Base-by-base conservation (phyloP, 2,329 filamentous ascomycete species). In the Samsoniella hepiali region DNA sequence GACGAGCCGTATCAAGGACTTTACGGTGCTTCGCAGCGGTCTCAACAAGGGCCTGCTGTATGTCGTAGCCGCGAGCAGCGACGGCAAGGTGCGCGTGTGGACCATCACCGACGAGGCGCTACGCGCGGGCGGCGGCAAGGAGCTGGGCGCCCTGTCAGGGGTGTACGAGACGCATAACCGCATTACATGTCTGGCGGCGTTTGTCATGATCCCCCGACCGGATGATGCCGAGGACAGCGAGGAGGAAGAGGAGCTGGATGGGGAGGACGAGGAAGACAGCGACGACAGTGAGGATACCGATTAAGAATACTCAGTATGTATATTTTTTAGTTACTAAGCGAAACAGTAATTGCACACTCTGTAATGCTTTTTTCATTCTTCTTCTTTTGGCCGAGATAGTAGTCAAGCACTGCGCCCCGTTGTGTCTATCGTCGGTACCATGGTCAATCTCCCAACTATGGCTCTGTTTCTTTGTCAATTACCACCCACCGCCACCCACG, bases 131-230 rank as follows among this genome's bases (percentile, higher is more conserved):
- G 71, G 63, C 68, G 72, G 66, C 53, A 65, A 65, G 67, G 68
- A 67, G 65, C 69, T 91, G 29, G 93, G 91, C 36, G 82, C 78
- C 67, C 73, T 96, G 62, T 73, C 97, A 51, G 92, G 88, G 17
- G 87, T 84, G 38, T 95, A 95, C 71, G 89, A 93, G 75, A 97
- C 93, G 29, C 88, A 89, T 53, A 93, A 94, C 73, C 83, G 95
- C 63, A 93, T 98, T 68, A 98, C 93, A 44, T 98, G 95, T 73
- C 73, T 98, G 70, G 88, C 87, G 69, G 89, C 89, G 29, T 98
- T 96, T 78, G 80, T 91, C 67, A 96, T 98, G 91, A 84, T 91
- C 74, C 84, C 87, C 69, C 80, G 83, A 54, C 84, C 85, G 17
- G 86, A 87, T 47, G 83, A 83, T 29, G 79, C 81, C 51, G 86